Evolutionary conservation across 805 yeast species (phyloP), one percentile per base, ranked within the genome.

Genomic region (Yamadazyma akitaensis): DNA sequence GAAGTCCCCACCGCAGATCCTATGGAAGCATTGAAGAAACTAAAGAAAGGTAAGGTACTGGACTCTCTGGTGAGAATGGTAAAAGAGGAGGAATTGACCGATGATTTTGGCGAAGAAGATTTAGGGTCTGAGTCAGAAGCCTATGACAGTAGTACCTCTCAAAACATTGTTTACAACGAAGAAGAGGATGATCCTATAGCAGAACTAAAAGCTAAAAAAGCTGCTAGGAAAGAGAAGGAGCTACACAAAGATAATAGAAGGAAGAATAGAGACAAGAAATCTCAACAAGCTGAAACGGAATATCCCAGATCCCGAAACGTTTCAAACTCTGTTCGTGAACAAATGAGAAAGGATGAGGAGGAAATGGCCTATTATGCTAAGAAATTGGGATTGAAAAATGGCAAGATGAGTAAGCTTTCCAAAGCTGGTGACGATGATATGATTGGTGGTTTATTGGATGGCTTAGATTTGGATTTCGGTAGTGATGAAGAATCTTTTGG

Each of bases 311-410:
- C 12, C 32, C 32, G 12, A 28, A 28, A 16, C 5, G 32, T 61
- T 8, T 46, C 72, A 6, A 69, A 78, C 1, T 72, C 73, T 3
- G 82, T 81, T 32, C 70, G 71, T 32, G 79, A 76, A 5, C 64
- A 75, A 30, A 58, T 78, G 54, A 66, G 68, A 40, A 73, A 76
- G 51, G 95, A 87, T 54, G 95, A 88, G 49, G 83, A 80, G 47
- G 96, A 91, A 44, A 82, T 87, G 66, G 80, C 77, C 37, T 88
- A 84, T 59, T 91, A 89, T 62, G 91, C 97, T 3, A 85, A 84
- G 51, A 84, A 86, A 57, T 70, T 91, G 9, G 95, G 95, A 1
- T 62, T 87, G 54, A 73, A 71, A 47, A 81, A 81, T 52, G 79
- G 81, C 0, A 75, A 73, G 45, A 72, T 71, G 13, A 47, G 67